Conservation (phyloP, 495 filamentous ascomycete genomes). For the Recurvomyces mirabilis region DNA sequence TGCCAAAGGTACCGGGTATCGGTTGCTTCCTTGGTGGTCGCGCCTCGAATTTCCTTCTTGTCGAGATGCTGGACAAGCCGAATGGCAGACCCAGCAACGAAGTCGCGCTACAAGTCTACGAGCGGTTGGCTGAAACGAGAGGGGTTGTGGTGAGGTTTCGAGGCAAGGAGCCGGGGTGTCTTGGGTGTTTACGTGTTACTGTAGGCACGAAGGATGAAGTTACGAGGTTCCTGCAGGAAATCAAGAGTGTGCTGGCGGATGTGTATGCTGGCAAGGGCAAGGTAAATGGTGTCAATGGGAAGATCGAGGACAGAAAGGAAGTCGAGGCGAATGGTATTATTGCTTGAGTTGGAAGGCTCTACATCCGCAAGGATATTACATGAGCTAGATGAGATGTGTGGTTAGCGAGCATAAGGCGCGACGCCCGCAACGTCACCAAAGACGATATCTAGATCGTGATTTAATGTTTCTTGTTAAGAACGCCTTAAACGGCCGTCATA, state of each 20-base stretch:
- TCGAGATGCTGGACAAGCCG: constrained; percentile 64
- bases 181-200: constrained; percentile 81
- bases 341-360: too few relatives aligned
- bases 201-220: constrained; percentile 86
- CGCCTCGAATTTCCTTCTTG: constrained; percentile 74
- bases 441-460: too few relatives aligned
- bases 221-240: constrained; percentile 57
- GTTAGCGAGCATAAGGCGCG: too few relatives aligned
- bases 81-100: constrained; percentile 65
- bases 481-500: too few relatives aligned
- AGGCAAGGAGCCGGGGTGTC: constrained; percentile 81
- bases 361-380: too few relatives aligned
- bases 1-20: constrained; percentile 66
- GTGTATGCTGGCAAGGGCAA: constrained; percentile 31
- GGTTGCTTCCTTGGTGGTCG: constrained; percentile 78
- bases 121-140: constrained; percentile 70
- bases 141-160: constrained; percentile 90
- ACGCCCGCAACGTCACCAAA: too few relatives aligned
- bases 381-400: too few relatives aligned
- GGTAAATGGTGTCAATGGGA: constrained; percentile 3
- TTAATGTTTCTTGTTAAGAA: too few relatives aligned
- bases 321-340: constrained; percentile 29
- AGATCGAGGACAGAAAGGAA: constrained; percentile 28
- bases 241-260: constrained; percentile 50
- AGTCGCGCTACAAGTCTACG: constrained; percentile 67